Base-by-base conservation (phyloP, 768 basidiomycete genomes). In the Lentinus brumalis region DNA sequence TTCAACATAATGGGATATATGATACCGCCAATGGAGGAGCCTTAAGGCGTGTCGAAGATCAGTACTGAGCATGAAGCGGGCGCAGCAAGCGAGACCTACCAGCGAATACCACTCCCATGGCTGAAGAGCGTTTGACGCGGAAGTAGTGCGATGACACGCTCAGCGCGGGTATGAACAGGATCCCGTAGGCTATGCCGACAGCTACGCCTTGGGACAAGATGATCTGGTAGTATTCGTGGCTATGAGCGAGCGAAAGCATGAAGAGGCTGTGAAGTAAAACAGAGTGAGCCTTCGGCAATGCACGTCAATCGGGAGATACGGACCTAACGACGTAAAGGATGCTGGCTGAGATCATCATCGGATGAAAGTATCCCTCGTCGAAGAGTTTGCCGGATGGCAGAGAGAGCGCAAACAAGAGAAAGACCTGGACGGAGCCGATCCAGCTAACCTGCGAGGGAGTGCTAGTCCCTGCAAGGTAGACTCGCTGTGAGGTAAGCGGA, bases 201-300 rank as follows among this genome's bases (percentile, higher is more conserved):
- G 79, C 82, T 29, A 86, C 69, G 1, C 79, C 83, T 70, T 86
- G 83, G 0, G 80, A 71, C 2, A 85, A 70, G 62, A 84, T 83
- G 50, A 84, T 75, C 70, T 82, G 75, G 55, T 79, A 81, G 64
- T 79, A 82, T 45, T 74, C 71, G 39, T 74, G 69, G 29, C 70
- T 62, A 14, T 75, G 72, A 0, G 77, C 71, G 14, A 81, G 68
- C 14, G 81, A 82, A 14, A 81, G 69, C 75, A 81, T 78, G 62
- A 80, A 79, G 67, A 80, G 68, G 10, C 77, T 78, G 15, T n/a
- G 30, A 39, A 41, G 35, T 18, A n/a, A 14, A 5, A 15, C 2
- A 41, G n/a, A 53, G 52, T 26, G 7, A 18, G 38, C 21, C 5
- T n/a, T n/a, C n/a, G 42, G 15, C 42, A 47, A 29, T 3, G 5